These are phyloP conservation scores for Daldinia concentrica DNA, from an alignment of 495 filamentous ascomycete species.

Conservation along the genomic window DNA sequence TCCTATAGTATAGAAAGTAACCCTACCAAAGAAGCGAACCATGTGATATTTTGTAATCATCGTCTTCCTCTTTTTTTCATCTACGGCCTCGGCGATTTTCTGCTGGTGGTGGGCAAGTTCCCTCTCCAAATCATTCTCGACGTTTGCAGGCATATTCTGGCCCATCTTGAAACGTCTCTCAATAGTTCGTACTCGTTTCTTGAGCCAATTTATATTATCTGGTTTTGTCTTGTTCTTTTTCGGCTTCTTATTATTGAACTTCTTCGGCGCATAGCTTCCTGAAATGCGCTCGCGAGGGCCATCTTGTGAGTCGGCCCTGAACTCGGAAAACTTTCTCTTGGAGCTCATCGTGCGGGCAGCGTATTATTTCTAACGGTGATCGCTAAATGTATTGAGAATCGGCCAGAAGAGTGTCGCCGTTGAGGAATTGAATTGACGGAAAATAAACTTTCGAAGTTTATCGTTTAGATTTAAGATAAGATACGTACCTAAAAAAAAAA, in stretches of 20 bases:
- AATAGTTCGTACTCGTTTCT: slow-evolving; percentile 69
- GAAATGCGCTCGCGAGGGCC: slow-evolving; percentile 31
- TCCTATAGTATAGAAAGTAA: neutral
- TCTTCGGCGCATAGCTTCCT: slow-evolving; percentile 44
- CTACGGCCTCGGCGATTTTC: slow-evolving; percentile 66
- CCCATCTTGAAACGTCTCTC: slow-evolving; percentile 66
- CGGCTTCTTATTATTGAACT: slow-evolving; percentile 40
- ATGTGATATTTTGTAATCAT: slow-evolving; percentile 93
- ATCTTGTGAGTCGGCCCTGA: slow-evolving; percentile 40
- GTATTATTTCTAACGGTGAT: neutral
- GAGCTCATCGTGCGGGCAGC: slow-evolving; percentile 41
- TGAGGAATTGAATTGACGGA: neutral
- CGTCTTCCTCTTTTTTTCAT: slow-evolving; percentile 68
- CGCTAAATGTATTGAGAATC: neutral
- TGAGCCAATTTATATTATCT: slow-evolving; percentile 56
- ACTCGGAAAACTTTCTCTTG: slow-evolving; percentile 47
- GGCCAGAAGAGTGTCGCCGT: neutral
- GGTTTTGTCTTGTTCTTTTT: slow-evolving; percentile 41
- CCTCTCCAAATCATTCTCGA: slow-evolving; percentile 79
- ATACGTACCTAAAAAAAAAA: neutral
- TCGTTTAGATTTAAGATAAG: slow-evolving; percentile 9
- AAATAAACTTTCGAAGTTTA: slow-evolving; percentile 5
- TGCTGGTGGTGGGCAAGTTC: slow-evolving; percentile 79
- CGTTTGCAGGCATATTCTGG: slow-evolving; percentile 75
- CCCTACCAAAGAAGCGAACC: slow-evolving; percentile 86